Conservation (phyloP, 1,284 basidiomycete species). For the Neolentinus lepideus region DNA sequence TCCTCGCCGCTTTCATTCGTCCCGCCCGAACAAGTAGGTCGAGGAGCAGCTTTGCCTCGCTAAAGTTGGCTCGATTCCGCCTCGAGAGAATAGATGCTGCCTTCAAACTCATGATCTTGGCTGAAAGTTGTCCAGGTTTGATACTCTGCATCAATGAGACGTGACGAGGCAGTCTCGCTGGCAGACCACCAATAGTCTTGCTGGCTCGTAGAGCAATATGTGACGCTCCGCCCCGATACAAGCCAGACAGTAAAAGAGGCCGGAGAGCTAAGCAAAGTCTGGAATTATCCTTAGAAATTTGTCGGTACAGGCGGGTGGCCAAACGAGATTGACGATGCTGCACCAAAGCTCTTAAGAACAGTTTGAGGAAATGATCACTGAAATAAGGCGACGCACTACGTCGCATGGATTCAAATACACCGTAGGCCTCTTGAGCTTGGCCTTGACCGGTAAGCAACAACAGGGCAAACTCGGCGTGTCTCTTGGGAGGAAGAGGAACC, state of each 20-base stretch:
- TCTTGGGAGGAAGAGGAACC: neutral
- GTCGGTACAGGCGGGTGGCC: conserved; percentile 19
- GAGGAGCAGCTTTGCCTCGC: neutral
- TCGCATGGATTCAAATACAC: conserved; percentile 25
- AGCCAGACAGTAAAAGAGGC: conserved; percentile 1
- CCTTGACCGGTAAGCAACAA: neutral
- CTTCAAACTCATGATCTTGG: neutral
- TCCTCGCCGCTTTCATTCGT: conserved; percentile 29
- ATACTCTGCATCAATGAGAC: neutral
- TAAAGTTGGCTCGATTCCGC: neutral
- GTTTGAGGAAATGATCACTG: conserved; percentile 23
- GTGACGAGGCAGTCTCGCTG: neutral
- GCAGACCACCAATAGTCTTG: neutral
- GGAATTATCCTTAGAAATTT: conserved; percentile 6
- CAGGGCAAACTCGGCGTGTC: neutral
- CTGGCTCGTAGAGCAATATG: neutral
- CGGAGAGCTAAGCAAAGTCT: conserved; percentile 1
- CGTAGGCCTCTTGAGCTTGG: conserved; percentile 18
- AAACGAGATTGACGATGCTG: conserved; percentile 20
- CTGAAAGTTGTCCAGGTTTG: neutral
- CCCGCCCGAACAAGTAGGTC: conserved; percentile 6
- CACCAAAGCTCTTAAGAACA: conserved; percentile 25
- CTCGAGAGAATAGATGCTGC: neutral
- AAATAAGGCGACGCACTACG: conserved; percentile 25
- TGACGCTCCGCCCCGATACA: neutral